Evolutionary conservation across 2,329 filamentous ascomycete species (phyloP), one percentile per base, ranked within the genome.

Genomic region (Ceratocystis diversiconidia): DNA sequence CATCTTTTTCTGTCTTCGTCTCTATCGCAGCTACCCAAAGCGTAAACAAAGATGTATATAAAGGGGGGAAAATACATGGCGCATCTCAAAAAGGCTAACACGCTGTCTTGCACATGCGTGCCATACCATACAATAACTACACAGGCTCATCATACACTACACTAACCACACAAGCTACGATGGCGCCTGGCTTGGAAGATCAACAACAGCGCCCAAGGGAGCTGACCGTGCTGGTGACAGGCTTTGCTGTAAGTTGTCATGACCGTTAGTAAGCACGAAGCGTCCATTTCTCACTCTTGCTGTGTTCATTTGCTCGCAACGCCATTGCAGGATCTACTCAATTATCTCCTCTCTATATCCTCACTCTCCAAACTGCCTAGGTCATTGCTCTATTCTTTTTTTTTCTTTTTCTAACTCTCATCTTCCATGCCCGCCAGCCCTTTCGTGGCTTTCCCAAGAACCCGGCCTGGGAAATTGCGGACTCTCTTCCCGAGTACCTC

Each of bases 401-500:
- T 10, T 19, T 22, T 50, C 4, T 50, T 48, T 52, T 30, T 52
- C 63, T 44, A 22, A 41, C 43, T 15, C 19, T 5, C 1, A 50
- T 32, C 25, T 25, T 66, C 67, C 70, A 72, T 67, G 72, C 67
- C 44, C 30, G 43, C 25, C 50, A 92, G 89, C 87, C 90, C 1
- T 95, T 95, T 74, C 85, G 86, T 70, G 79, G 76, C n/a, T 85
- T 86, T 72, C 83, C 85, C 32, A 77, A 86, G 67, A 95, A 95
- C 72, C 89, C 90, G 7, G 90, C 90, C 2, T 92, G 84, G 81
- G 82, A 92, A 72, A 92, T 95, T 72, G 85, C 87, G 61, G 80
- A 79, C 30, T 78, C 77, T 22, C 82, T 95, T n/a, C 86, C 89
- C 2, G 74, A 80, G 1, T 80, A 82, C 70, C 80, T 92, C 4